A percentile compares a stretch with the other conserved stretches of the same genome.
Evolutionary conservation across 371 early-diverging fungal genomes (phyloP).

Genomic region (Chytridium lagenaria): DNA sequence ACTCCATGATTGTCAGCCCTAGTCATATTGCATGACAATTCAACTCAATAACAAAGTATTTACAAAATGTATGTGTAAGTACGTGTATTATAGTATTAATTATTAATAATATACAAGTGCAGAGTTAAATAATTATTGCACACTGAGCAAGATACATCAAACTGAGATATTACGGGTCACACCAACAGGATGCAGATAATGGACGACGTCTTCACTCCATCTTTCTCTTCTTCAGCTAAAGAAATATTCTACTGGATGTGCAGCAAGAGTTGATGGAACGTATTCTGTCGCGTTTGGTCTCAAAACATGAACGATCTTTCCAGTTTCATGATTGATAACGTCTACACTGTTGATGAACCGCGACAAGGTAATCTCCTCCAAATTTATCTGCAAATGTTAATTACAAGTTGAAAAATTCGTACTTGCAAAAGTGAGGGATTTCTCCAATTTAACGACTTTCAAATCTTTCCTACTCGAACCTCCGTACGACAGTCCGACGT

Average conservation of each 20-base stretch:
- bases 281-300: slow-evolving; percentile 57
- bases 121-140: too few species aligned
- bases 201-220: slow-evolving; percentile 40
- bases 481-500: too few species aligned
- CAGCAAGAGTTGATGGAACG: slow-evolving; percentile 41
- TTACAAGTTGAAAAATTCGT: too few species aligned
- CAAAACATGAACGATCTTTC: slow-evolving; percentile 63
- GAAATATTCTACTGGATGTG: slow-evolving; percentile 35
- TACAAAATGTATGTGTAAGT: too few species aligned
- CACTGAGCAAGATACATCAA: too few species aligned
- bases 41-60: not conserved
- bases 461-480: slow-evolving; percentile 23
- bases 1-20: not conserved
- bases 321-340: slow-evolving; percentile 50
- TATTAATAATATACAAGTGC: too few species aligned
- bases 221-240: slow-evolving; percentile 57
- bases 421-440: too few species aligned
- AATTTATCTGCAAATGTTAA: slow-evolving; percentile 55
- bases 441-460: slow-evolving; percentile 49
- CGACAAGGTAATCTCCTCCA: slow-evolving; percentile 51
- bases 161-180: too few species aligned
- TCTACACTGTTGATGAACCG: slow-evolving; percentile 55
- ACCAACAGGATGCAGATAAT: slow-evolving; percentile 37
- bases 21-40: too few species aligned
- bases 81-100: too few species aligned